A percentile compares a stretch with the other conserved stretches of the same genome.
Conservation (phyloP, 1,284 basidiomycete species). For the Fomitiporia mediterranea region DNA sequence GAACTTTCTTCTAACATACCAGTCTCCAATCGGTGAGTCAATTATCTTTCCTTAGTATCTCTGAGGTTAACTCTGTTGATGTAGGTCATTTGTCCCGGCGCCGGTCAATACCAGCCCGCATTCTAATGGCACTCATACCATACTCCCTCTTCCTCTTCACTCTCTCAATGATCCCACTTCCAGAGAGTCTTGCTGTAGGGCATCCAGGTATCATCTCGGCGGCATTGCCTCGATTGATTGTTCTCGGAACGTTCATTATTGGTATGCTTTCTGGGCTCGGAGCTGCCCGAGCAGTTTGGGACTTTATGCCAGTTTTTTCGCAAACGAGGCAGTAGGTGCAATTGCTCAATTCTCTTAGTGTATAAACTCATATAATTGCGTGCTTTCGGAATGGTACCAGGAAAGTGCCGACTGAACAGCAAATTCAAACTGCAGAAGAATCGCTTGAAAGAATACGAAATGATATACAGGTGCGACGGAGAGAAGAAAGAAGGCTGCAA, state of each 20-base stretch:
- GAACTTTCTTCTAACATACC: slow-evolving; percentile 51
- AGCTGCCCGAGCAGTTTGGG: slow-evolving; percentile 62
- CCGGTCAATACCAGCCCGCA: slow-evolving; percentile 31
- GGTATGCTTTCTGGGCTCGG: slow-evolving; percentile 73
- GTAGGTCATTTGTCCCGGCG: slow-evolving; percentile 28
- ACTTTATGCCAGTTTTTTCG: slow-evolving; percentile 29
- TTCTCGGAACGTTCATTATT: slow-evolving; percentile 67
- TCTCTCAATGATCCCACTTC: slow-evolving; percentile 64
- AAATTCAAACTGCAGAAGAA: slow-evolving; percentile 9
- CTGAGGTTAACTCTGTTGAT: neutral
- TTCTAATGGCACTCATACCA: slow-evolving; percentile 44
- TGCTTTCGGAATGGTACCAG: slow-evolving; percentile 21
- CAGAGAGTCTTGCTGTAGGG: slow-evolving; percentile 40
- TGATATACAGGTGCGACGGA: slow-evolving; percentile 10
- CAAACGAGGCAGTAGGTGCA: slow-evolving; percentile 26
- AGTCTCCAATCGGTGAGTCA: slow-evolving; percentile 17
- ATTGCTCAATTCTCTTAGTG: neutral
- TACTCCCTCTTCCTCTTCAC: slow-evolving; percentile 53
- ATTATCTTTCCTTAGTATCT: neutral
- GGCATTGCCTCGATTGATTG: slow-evolving; percentile 59
- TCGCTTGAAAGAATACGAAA: slow-evolving; percentile 15
- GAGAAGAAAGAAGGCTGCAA: slow-evolving; percentile 12
- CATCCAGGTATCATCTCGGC: slow-evolving; percentile 35
- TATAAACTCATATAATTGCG: too few relatives aligned
- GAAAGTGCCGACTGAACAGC: slow-evolving; percentile 21